Percentiles rank a stretch among this genome's conserved stretches.
These are phyloP conservation scores for Phytophthora vignae DNA, from an alignment of 352 stramenopile species.

Conservation along the genomic window DNA sequence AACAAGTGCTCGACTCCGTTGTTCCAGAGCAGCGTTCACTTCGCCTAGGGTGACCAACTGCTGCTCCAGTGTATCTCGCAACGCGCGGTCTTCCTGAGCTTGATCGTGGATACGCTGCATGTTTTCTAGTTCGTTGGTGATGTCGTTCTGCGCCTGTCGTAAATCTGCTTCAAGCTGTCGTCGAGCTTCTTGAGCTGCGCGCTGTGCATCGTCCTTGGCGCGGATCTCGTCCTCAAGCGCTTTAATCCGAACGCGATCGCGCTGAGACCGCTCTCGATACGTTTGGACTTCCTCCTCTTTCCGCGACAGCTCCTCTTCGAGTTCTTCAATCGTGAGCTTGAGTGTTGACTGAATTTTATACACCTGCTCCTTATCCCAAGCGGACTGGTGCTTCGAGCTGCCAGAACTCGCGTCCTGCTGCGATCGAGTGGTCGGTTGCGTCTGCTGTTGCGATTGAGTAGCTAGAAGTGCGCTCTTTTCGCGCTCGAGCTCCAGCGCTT, in stretches of 20 bases:
- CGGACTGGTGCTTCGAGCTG: conserved; percentile 27
- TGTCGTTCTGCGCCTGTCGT: conserved; percentile 58
- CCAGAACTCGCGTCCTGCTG: conserved; percentile 14
- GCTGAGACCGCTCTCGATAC: conserved; percentile 59
- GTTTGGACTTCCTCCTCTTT: conserved; percentile 68
- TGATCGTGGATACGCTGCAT: conserved; percentile 54
- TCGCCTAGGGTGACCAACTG: conserved; percentile 78
- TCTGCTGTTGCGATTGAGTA: conserved; percentile 24
- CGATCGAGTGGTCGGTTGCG: conserved; percentile 2
- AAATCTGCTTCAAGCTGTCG: conserved; percentile 66
- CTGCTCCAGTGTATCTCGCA: conserved; percentile 68
- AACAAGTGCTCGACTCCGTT: conserved; percentile 74
- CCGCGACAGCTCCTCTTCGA: conserved; percentile 76
- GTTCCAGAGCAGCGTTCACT: conserved; percentile 77
- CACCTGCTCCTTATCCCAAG: conserved; percentile 79
- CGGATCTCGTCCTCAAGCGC: conserved; percentile 61
- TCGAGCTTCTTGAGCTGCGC: conserved; percentile 37
- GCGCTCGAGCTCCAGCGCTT: conserved; percentile 73
- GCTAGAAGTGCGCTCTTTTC: conserved; percentile 67
- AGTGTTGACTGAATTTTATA: conserved; percentile 79
- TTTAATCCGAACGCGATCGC: conserved; percentile 63
- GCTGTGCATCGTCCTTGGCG: conserved; percentile 48
- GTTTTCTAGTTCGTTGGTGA: conserved; percentile 63
- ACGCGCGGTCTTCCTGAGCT: conserved; percentile 56
- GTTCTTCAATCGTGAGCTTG: conserved; percentile 75